Evolutionary conservation across 2,329 filamentous ascomycete species (phyloP).

Genomic region (Aurifilum marmelostoma): DNA sequence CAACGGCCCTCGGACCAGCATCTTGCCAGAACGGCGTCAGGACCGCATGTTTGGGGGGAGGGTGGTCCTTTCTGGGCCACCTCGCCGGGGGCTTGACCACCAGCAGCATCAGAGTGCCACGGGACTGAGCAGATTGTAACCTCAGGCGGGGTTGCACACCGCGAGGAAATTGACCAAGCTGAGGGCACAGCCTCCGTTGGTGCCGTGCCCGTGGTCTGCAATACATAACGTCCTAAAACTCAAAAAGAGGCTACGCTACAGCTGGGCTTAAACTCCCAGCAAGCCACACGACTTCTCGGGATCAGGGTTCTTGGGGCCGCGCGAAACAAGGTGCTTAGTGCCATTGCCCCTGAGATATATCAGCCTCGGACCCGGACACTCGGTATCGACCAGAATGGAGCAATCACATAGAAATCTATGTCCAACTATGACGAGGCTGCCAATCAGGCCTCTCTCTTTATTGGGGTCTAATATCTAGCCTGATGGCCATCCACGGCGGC

Average conservation of each 20-base stretch:
- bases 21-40: slow-evolving; percentile 7
- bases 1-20: background rate
- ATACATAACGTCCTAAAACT: background rate
- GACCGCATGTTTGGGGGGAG: slow-evolving; percentile 7
- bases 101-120: slow-evolving; percentile 25
- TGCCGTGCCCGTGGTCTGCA: slow-evolving; percentile 3
- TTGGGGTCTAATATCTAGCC: slow-evolving; percentile 1
- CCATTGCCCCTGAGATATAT: slow-evolving; percentile 17
- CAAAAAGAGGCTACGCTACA: background rate
- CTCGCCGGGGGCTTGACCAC: slow-evolving; percentile 23
- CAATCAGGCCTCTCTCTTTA: background rate
- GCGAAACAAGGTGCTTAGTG: slow-evolving; percentile 16
- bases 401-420: background rate
- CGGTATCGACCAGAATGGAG: slow-evolving; percentile 14
- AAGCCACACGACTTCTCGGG: slow-evolving; percentile 19
- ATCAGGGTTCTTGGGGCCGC: slow-evolving; percentile 9
- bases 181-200: slow-evolving; percentile 21
- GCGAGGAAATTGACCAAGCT: slow-evolving; percentile 1
- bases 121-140: slow-evolving; percentile 21
- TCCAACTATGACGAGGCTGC: slow-evolving; percentile 16
- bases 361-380: slow-evolving; percentile 24
- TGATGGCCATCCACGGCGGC: slow-evolving; percentile 1
- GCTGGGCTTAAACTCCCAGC: background rate
- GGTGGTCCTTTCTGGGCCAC: slow-evolving; percentile 16
- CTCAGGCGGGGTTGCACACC: slow-evolving; percentile 21